These are phyloP conservation scores for Suhomyces kunorum DNA, from an alignment of 1,139 yeast genomes.

Conservation along the genomic window DNA sequence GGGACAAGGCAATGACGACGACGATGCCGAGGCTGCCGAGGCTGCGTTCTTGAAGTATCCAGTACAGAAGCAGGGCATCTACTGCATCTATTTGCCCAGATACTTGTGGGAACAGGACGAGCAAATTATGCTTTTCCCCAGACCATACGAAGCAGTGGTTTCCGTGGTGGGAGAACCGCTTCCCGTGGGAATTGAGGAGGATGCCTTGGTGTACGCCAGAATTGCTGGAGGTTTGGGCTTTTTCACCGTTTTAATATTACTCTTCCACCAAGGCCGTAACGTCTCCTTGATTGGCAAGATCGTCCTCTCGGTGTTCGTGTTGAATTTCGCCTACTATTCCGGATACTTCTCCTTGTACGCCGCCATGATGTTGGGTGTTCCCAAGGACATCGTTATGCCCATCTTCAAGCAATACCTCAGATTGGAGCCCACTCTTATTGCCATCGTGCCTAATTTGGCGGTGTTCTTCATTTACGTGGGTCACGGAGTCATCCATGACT, in stretches of 20 bases:
- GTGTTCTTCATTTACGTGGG: conserved; percentile 10
- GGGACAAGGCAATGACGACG: conserved; percentile 2
- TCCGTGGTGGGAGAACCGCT: conserved; percentile 9
- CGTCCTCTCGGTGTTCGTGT: conserved; percentile 3
- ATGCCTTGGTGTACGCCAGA: conserved; percentile 7
- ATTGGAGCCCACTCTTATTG: conserved; percentile 6
- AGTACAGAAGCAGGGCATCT: conserved; percentile 13
- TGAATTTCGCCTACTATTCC: conserved; percentile 7
- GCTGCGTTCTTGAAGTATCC: conserved; percentile 9
- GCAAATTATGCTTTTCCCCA: conserved; percentile 7
- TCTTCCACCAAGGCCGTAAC: conserved; percentile 1
- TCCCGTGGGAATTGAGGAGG: conserved; percentile 11
- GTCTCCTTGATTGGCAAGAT: conserved; percentile 8
- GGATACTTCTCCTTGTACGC: conserved; percentile 8
- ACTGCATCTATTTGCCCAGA: conserved; percentile 19
- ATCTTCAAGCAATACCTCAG: conserved; percentile 4
- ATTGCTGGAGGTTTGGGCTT: conserved; percentile 9
- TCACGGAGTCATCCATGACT: conserved; percentile 11
- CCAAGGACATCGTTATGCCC: background rate
- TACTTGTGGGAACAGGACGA: conserved; percentile 12
- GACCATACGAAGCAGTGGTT: conserved; percentile 7
- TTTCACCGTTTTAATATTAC: conserved; percentile 3
- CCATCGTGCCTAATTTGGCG: conserved; percentile 3
- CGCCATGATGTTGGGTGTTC: conserved; percentile 7
- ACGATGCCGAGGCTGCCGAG: too few relatives aligned